phyloP scores from a whole-genome alignment of 2,329 filamentous ascomycete genomes.

The Orbilia quercus region DNA sequence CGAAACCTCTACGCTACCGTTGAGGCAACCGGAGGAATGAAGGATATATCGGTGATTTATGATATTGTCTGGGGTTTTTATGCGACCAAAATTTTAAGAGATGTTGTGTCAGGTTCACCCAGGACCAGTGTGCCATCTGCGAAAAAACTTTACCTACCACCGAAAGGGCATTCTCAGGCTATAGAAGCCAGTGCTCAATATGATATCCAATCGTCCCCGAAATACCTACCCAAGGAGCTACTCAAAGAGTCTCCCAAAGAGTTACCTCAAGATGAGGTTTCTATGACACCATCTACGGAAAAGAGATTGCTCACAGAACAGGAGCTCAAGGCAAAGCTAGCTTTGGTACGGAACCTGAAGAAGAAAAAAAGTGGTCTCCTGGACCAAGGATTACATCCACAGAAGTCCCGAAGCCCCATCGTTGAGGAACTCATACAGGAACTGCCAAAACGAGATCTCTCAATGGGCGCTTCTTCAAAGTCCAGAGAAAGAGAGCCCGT shows the following conservation, averaged over 20 bases:
- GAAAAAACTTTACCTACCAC: neutral
- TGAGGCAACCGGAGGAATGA: neutral
- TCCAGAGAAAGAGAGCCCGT: neutral
- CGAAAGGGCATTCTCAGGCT: too few species aligned
- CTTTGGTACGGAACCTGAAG: neutral
- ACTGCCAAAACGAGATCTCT: neutral
- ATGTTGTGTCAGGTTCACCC: too few species aligned
- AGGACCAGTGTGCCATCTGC: neutral
- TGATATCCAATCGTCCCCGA: neutral
- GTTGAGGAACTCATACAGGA: neutral
- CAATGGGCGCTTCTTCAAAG: neutral
- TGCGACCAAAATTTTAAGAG: constrained; percentile 11
- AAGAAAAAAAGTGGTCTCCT: neutral
- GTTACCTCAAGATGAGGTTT: neutral
- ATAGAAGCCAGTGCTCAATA: neutral
- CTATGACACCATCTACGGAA: neutral
- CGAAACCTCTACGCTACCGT: constrained; percentile 28
- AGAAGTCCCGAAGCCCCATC: too few species aligned
- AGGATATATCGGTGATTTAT: neutral
- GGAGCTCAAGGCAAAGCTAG: neutral
- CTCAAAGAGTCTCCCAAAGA: too few species aligned
- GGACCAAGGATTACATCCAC: too few species aligned
- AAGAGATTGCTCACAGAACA: neutral
- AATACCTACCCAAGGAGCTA: neutral
- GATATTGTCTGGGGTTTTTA: constrained; percentile 45